A percentile compares a stretch with the other conserved stretches of the same genome.
Evolutionary conservation across 495 filamentous ascomycete species (phyloP).

Genomic region (Penicillium subrubescens): DNA sequence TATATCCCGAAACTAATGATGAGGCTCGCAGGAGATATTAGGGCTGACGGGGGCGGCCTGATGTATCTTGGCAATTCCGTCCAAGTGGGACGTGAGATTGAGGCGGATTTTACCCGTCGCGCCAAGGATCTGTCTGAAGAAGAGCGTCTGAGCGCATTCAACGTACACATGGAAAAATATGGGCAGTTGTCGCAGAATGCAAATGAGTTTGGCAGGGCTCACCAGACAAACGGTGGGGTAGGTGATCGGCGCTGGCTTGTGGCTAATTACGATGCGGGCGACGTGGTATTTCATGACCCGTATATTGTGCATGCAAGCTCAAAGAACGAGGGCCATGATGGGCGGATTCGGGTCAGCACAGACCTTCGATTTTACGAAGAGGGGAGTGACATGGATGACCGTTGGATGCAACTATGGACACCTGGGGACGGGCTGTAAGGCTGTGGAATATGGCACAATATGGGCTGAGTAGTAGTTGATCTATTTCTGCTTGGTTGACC

Average conservation of each 20-base stretch:
- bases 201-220: not conserved
- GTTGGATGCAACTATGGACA: slow-evolving; percentile 24
- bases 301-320: slow-evolving; percentile 1
- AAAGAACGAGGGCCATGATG: not conserved
- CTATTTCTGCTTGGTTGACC: not conserved
- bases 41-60: slow-evolving; percentile 7
- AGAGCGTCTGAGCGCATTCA: slow-evolving; percentile 2
- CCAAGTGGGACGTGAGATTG: not conserved
- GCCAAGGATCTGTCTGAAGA: slow-evolving; percentile 3
- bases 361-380: slow-evolving; percentile 7
- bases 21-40: not conserved
- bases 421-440: slow-evolving; percentile 4
- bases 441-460: not conserved
- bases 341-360: slow-evolving; percentile 6
- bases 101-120: slow-evolving; percentile 1
- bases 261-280: slow-evolving; percentile 7
- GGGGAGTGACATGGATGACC: slow-evolving; percentile 6
- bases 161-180: slow-evolving; percentile 2
- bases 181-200: not conserved
- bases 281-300: slow-evolving; percentile 3
- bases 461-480: not conserved
- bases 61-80: slow-evolving; percentile 7
- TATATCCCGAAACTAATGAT: not conserved
- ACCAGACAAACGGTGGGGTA: not conserved
- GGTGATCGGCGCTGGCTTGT: not conserved